Evolutionary conservation across 2,329 filamentous ascomycete genomes (phyloP), one percentile per base, ranked within the genome.

Genomic region (Exophiala sp.): DNA sequence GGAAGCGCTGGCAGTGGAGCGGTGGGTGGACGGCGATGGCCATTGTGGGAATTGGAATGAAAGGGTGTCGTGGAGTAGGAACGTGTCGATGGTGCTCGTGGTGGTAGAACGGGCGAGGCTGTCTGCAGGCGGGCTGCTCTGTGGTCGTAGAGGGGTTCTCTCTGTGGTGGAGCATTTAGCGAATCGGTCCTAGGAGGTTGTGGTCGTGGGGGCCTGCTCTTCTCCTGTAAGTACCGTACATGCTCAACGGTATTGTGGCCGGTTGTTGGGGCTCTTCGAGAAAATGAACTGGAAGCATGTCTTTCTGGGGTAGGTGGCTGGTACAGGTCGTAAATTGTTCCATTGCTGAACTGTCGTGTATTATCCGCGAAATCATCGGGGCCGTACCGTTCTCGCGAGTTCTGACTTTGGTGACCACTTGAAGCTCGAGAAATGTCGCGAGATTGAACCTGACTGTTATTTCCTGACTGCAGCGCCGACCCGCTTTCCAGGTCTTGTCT

Each of bases 251-350:
- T 50, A 42, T 18, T 47, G 29, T 56, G 54, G 36, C 34, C 47
- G 14, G 43, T 32, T 18, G 48, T 32, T 45, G 48, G 45, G 7
- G 46, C 47, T 50, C 55, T 42, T 18, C 36, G 29, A 14, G 55
- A 47, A 54, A 48, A 58, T 29, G 61, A 60, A 11, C 45, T 52
- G 8, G 54, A 47, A 47, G 47, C 18, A 21, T 54, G 42, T 14
- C 16, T 40, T 32, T 56, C 54, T 12, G 50, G 38, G 4, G 50
- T 45, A 3, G 39, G 45, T 18, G 50, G 49, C n/a, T 47, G 47
- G 38, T 58, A 55, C 55, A 60, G 51, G 47, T 57, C 55, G 44
- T 56, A 58, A n/a, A 60, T 51, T 1, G 52, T 60, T 40, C 51
- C 32, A 24, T 55, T 54, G 43, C 48, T 57, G 33, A 52, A 54